phyloP scores from a whole-genome alignment of 192 early-diverging fungal species.

The Umbelopsis isabellina region DNA sequence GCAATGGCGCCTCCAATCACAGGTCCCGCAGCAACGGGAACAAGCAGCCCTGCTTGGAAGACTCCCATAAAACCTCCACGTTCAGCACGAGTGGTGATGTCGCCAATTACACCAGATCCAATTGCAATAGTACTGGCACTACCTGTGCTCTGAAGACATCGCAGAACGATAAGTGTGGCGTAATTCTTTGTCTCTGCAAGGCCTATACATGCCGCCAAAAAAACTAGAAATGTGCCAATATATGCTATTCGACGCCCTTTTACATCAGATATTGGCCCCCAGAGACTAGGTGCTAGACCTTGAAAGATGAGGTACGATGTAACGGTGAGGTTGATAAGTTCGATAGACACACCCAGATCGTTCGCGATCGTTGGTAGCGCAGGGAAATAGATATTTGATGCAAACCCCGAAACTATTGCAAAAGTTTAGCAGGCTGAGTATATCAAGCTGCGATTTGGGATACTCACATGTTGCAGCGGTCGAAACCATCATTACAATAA shows the following conservation, averaged over 20 bases:
- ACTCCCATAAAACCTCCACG: constrained; percentile 1
- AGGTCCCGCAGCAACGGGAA: background rate
- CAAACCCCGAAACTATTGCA: background rate
- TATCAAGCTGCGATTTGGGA: too few relatives aligned
- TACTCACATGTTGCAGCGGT: too few relatives aligned
- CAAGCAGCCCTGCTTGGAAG: background rate
- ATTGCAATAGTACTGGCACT: constrained; percentile 3
- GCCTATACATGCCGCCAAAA: background rate
- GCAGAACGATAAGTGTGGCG: background rate
- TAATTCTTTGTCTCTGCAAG: constrained; percentile 2
- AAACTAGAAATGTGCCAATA: constrained; percentile 3
- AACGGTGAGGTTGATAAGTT: background rate
- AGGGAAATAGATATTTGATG: background rate
- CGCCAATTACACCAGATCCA: background rate
- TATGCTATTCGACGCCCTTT: background rate
- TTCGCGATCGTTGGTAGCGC: background rate
- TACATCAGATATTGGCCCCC: background rate
- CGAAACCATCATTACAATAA: too few relatives aligned
- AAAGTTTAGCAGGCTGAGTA: too few relatives aligned
- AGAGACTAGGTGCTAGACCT: constrained; percentile 1
- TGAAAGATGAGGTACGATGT: constrained; percentile 7
- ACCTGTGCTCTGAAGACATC: constrained; percentile 1
- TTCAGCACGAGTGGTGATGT: constrained; percentile 2
- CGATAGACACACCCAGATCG: background rate
- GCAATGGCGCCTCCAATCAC: background rate